Conservation (phyloP, 257 asterid species). For the Apocynum venetum region DNA sequence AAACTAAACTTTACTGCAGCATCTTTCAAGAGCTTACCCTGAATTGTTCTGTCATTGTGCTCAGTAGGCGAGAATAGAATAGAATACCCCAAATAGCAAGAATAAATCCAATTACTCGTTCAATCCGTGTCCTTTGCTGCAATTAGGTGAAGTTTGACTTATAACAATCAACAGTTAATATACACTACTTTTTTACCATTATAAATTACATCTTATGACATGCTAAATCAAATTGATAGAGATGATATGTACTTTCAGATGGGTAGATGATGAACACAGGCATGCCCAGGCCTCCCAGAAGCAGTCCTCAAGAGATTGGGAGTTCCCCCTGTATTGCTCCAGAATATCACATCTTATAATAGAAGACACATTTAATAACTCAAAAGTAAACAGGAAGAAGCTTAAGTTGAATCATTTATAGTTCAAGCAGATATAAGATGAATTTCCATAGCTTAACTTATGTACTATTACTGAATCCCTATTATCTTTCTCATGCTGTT, state of each 20-base stretch:
- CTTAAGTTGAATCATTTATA: not conserved
- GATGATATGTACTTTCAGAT: constrained; percentile 71
- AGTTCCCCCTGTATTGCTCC: constrained; percentile 56
- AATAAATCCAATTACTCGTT: constrained; percentile 82
- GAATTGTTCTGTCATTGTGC: constrained; percentile 98
- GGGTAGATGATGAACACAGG: constrained; percentile 93
- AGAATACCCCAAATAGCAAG: constrained; percentile 99
- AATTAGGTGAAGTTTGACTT: constrained; percentile 31
- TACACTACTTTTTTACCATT: constrained; percentile 10
- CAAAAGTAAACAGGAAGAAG: not conserved
- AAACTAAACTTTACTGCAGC: constrained; percentile 22
- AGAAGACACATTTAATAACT: constrained; percentile 16
- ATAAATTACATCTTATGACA: constrained; percentile 27
- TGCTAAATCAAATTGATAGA: constrained; percentile 30
- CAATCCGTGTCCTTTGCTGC: constrained; percentile 97
- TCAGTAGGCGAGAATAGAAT: constrained; percentile 84
- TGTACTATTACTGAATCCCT: not conserved
- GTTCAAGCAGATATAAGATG: not conserved
- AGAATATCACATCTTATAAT: constrained; percentile 18
- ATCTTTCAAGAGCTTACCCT: constrained; percentile 55
- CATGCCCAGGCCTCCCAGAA: constrained; percentile 99
- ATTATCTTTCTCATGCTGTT: not conserved
- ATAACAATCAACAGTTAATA: constrained; percentile 24
- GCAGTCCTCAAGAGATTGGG: constrained; percentile 90
- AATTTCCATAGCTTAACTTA: not conserved